These are phyloP conservation scores for Cercospora sesami DNA, from an alignment of 2,329 filamentous ascomycete genomes.

Conservation along the genomic window DNA sequence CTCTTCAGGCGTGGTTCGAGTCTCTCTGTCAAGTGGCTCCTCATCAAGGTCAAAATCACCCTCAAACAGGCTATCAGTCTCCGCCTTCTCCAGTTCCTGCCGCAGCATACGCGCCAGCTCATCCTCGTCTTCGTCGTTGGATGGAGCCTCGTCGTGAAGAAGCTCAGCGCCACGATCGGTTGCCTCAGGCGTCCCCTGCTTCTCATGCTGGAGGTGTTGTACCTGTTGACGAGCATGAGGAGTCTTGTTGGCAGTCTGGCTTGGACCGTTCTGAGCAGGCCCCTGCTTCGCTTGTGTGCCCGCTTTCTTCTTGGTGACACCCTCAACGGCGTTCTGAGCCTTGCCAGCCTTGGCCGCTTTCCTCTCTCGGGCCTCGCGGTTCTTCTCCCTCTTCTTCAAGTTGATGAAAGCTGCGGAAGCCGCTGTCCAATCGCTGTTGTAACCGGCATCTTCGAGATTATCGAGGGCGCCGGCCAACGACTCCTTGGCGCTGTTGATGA, in stretches of 20 bases:
- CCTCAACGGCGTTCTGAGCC: background rate
- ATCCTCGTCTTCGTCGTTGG: background rate
- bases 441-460: background rate
- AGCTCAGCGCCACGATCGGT: background rate
- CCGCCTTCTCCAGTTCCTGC: background rate
- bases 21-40: background rate
- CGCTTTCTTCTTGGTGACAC: background rate
- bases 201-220: background rate
- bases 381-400: background rate
- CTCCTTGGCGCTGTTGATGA: background rate
- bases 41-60: background rate
- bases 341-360: background rate
- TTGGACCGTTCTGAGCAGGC: background rate
- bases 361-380: background rate
- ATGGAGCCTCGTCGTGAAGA: background rate
- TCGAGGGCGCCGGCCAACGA: background rate
- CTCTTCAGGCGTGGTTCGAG: background rate
- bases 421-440: background rate
- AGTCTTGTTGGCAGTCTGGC: background rate
- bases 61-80: background rate
- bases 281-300: background rate
- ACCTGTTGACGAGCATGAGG: background rate
- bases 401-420: background rate
- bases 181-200: background rate
- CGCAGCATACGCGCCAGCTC: background rate